These are phyloP conservation scores for Juglanconis sp. DNA, from an alignment of 2,329 filamentous ascomycete species.

Conservation along the genomic window DNA sequence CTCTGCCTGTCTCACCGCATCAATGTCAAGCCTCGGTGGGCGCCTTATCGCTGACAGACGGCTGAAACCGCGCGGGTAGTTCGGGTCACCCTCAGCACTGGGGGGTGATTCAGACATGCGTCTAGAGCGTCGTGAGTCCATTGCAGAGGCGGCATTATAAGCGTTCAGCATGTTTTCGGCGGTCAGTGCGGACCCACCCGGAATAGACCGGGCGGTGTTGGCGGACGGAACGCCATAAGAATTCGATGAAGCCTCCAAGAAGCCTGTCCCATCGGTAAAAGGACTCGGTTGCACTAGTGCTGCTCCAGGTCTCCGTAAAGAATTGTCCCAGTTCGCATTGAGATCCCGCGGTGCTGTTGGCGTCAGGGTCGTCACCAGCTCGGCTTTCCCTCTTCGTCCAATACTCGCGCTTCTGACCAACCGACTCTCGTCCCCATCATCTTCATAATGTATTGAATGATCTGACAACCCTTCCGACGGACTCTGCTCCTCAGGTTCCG, in stretches of 20 bases:
- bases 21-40: conserved; percentile 76
- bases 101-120: conserved; percentile 22
- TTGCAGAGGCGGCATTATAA: conserved; percentile 46
- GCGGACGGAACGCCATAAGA: conserved; percentile 40
- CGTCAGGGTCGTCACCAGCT: conserved; percentile 41
- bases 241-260: conserved; percentile 43
- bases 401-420: conserved; percentile 61
- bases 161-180: conserved; percentile 49
- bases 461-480: conserved; percentile 13
- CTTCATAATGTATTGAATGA: conserved; percentile 38
- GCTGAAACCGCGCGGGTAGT: conserved; percentile 33
- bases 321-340: conserved; percentile 24
- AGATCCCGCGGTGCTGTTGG: conserved; percentile 16
- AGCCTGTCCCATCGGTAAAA: conserved; percentile 43
- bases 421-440: conserved; percentile 51
- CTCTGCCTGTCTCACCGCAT: conserved; percentile 77
- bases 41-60: conserved; percentile 54
- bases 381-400: conserved; percentile 57
- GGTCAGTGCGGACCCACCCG: conserved; percentile 29
- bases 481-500: conserved; percentile 35
- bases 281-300: conserved; percentile 35
- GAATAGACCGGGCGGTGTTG: conserved; percentile 22
- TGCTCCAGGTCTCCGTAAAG: conserved; percentile 32
- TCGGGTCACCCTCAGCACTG: conserved; percentile 21
- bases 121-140: conserved; percentile 34